Percentiles rank a stretch among this genome's conserved stretches.
phyloP scores from a whole-genome alignment of 371 early-diverging fungal species.

The Mucor lusitanicus region DNA sequence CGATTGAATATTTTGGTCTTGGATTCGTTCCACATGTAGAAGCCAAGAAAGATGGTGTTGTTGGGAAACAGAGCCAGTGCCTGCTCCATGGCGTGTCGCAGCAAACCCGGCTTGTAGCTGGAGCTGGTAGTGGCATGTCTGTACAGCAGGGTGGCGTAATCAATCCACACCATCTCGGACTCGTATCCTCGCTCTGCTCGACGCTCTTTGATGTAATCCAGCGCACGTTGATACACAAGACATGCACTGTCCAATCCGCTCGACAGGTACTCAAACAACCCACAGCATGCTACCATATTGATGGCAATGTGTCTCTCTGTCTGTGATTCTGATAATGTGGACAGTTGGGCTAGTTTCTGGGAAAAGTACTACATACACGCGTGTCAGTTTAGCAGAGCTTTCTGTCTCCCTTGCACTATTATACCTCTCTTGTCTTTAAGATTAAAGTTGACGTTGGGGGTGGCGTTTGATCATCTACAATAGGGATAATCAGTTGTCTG shows the following conservation, averaged over 20 bases:
- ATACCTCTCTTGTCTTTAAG: conserved; percentile 54
- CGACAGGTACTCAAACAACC: conserved; percentile 60
- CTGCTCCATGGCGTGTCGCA: conserved; percentile 51
- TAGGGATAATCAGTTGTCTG: neutral
- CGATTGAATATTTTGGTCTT: conserved; percentile 66
- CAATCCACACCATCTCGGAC: conserved; percentile 45
- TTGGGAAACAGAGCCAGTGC: conserved; percentile 57
- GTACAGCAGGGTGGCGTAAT: conserved; percentile 47
- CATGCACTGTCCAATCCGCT: conserved; percentile 50
- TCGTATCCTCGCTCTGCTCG: conserved; percentile 46
- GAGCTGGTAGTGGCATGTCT: conserved; percentile 33
- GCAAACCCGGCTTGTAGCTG: conserved; percentile 51
- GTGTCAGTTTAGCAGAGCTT: conserved; percentile 1
- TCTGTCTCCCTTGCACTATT: neutral
- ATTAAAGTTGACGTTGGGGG: conserved; percentile 36
- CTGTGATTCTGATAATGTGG: conserved; percentile 27
- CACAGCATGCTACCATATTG: conserved; percentile 48
- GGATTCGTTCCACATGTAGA: conserved; percentile 71
- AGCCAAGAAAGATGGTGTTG: conserved; percentile 57
- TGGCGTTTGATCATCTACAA: conserved; percentile 23
- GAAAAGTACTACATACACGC: conserved; percentile 26
- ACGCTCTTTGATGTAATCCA: conserved; percentile 41
- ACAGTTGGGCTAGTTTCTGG: conserved; percentile 29
- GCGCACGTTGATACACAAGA: conserved; percentile 48
- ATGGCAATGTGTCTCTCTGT: conserved; percentile 35